Evolutionary conservation across 2,329 filamentous ascomycete genomes (phyloP).

Genomic region (Passalora sequoiae): DNA sequence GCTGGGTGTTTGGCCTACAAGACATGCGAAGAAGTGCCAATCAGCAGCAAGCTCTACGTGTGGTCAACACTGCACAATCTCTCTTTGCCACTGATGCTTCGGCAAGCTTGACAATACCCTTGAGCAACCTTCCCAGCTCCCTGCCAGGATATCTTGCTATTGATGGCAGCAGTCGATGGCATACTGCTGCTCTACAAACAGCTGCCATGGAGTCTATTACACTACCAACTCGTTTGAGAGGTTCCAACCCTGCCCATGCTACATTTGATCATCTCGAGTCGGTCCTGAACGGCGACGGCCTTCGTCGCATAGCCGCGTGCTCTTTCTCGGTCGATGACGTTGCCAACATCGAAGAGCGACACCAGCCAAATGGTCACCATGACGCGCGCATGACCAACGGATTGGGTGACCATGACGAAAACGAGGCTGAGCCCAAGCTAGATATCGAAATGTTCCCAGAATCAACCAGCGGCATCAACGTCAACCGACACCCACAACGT

Average conservation of each 20-base stretch:
- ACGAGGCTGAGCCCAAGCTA: slow-evolving; percentile 6
- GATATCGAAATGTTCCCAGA: slow-evolving; percentile 31
- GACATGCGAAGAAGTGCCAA: slow-evolving; percentile 44
- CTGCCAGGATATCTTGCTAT: slow-evolving; percentile 56
- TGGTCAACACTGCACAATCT: slow-evolving; percentile 69
- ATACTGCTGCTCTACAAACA: slow-evolving; percentile 69
- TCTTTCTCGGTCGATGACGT: slow-evolving; percentile 57
- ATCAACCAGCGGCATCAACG: slow-evolving; percentile 9
- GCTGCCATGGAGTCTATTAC: slow-evolving; percentile 74
- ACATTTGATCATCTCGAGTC: slow-evolving; percentile 61
- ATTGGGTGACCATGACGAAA: slow-evolving; percentile 22
- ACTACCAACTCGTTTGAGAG: slow-evolving; percentile 65
- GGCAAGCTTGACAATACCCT: slow-evolving; percentile 71
- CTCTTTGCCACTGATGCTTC: slow-evolving; percentile 64
- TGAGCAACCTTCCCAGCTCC: slow-evolving; percentile 57
- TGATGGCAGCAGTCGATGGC: slow-evolving; percentile 66
- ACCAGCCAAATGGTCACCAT: slow-evolving; percentile 27
- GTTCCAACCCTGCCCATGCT: slow-evolving; percentile 40
- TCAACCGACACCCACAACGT: slow-evolving; percentile 2
- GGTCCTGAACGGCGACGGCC: slow-evolving; percentile 68
- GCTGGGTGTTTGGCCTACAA: slow-evolving; percentile 85
- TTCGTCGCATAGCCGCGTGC: slow-evolving; percentile 71
- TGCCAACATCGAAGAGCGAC: slow-evolving; percentile 28
- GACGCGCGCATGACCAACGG: slow-evolving; percentile 31
- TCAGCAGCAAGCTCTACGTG: slow-evolving; percentile 59